phyloP scores from a whole-genome alignment of 805 yeast genomes.

The Kodamaea nitidulidarum region DNA sequence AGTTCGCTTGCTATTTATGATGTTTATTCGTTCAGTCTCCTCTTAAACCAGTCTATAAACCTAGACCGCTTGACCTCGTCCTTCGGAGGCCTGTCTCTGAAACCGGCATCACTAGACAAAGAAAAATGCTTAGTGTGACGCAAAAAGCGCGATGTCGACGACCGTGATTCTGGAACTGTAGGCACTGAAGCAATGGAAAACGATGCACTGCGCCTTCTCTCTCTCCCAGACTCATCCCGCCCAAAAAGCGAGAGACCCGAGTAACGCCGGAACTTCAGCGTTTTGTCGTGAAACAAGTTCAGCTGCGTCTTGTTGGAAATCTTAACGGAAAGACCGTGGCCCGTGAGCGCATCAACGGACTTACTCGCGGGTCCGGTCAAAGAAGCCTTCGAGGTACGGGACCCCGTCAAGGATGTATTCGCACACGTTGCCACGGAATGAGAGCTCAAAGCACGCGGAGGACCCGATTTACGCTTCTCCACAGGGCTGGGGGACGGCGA shows the following conservation, averaged over 20 bases:
- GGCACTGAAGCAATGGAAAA: slow-evolving; percentile 12
- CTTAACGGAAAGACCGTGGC: too few relatives aligned
- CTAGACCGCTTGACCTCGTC: slow-evolving; percentile 10
- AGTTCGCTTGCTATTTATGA: neutral
- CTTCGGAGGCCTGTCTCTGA: neutral
- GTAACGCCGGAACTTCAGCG: too few relatives aligned
- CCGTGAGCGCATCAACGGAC: too few relatives aligned
- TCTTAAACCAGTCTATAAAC: slow-evolving; percentile 24
- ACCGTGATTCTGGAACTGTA: neutral
- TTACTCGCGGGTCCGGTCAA: too few relatives aligned
- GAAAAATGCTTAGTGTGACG: slow-evolving; percentile 1
- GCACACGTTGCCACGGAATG: neutral
- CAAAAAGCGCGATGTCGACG: neutral
- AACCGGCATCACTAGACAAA: neutral
- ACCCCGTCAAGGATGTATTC: neutral
- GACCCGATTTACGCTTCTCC: neutral
- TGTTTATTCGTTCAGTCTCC: slow-evolving; percentile 9
- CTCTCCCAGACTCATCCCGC: slow-evolving; percentile 1
- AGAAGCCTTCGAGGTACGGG: too few relatives aligned
- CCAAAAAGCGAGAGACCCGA: slow-evolving; percentile 6
- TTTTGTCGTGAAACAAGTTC: too few relatives aligned
- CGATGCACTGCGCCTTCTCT: slow-evolving; percentile 11
- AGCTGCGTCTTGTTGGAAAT: too few relatives aligned
- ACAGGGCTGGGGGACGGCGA: slow-evolving; percentile 1
- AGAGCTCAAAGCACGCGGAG: too few relatives aligned